Percentiles rank a stretch among this genome's conserved stretches.
phyloP scores from a whole-genome alignment of 2,329 filamentous ascomycete species.

The Penicillium sp. region DNA sequence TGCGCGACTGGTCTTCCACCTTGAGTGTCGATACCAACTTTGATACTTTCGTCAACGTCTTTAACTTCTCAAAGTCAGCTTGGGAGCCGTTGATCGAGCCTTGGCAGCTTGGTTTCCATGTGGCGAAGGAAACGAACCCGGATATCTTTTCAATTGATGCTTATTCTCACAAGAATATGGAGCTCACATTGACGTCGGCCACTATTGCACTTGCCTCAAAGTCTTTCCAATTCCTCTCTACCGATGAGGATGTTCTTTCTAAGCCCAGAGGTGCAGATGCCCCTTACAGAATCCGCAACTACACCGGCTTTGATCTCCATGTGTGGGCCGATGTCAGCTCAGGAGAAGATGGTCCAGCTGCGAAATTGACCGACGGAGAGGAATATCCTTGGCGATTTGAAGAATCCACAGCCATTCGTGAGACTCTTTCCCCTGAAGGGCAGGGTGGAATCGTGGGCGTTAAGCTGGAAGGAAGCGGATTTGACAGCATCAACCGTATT shows the following conservation, averaged over 20 bases:
- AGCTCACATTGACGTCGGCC: conserved; percentile 88
- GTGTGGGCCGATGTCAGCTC: conserved; percentile 76
- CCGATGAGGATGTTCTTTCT: conserved; percentile 85
- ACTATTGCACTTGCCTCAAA: conserved; percentile 93
- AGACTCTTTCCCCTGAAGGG: conserved; percentile 83
- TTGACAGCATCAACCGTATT: conserved; percentile 85
- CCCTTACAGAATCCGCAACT: conserved; percentile 90
- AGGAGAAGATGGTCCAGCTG: conserved; percentile 66
- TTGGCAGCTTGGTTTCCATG: conserved; percentile 90
- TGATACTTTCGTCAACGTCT: conserved; percentile 92
- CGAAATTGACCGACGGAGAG: conserved; percentile 81
- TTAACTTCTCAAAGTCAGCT: conserved; percentile 98
- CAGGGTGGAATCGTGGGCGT: conserved; percentile 78
- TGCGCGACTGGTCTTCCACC: conserved; percentile 87
- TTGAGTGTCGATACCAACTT: conserved; percentile 87
- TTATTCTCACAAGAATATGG: conserved; percentile 85
- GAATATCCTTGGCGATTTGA: conserved; percentile 96
- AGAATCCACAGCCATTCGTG: conserved; percentile 93
- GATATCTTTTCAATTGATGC: conserved; percentile 81
- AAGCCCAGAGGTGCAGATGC: conserved; percentile 91
- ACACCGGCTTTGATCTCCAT: conserved; percentile 88
- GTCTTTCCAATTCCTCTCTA: conserved; percentile 84
- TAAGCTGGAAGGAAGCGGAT: conserved; percentile 87
- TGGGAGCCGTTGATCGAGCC: conserved; percentile 97
- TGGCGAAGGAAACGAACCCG: conserved; percentile 74